Conservation (phyloP, 768 basidiomycete species). For the Dentipellis fragilis region DNA sequence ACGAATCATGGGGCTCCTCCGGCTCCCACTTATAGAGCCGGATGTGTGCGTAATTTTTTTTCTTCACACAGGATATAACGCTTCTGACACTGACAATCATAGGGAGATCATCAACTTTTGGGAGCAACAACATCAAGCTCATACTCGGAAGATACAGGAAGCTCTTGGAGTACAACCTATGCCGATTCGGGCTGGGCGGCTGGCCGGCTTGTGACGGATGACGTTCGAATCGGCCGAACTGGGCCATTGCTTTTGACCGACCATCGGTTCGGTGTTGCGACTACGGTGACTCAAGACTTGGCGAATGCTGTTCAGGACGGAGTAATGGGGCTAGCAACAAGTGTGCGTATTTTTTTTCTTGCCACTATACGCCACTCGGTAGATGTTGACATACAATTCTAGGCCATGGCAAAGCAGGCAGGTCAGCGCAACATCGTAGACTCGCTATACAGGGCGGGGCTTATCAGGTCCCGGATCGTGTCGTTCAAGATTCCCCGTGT, state of each 20-base stretch:
- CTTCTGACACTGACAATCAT: background rate
- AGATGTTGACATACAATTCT: background rate
- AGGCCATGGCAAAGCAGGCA: constrained; percentile 48
- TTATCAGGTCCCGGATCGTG: constrained; percentile 59
- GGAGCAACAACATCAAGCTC: constrained; percentile 52
- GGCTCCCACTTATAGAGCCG: too few relatives aligned
- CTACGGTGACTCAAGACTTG: constrained; percentile 52
- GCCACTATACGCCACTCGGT: too few relatives aligned
- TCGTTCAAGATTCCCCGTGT: constrained; percentile 77
- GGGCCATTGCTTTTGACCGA: constrained; percentile 43
- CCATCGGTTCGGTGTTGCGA: constrained; percentile 64
- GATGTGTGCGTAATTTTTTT: constrained; percentile 34
- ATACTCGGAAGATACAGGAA: too few relatives aligned
- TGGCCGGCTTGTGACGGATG: constrained; percentile 57
- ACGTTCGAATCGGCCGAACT: constrained; percentile 51
- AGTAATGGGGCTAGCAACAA: constrained; percentile 69
- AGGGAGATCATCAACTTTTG: constrained; percentile 61
- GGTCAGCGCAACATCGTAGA: constrained; percentile 73
- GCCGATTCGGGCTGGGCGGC: too few relatives aligned
- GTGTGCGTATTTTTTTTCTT: constrained; percentile 30
- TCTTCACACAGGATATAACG: too few relatives aligned
- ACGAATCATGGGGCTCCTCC: too few relatives aligned
- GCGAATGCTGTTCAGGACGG: constrained; percentile 49
- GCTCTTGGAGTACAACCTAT: too few relatives aligned
- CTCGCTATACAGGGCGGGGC: constrained; percentile 44